Base-by-base conservation (phyloP, 164 flowering plant species). In the Nymphaea thermarum region DNA sequence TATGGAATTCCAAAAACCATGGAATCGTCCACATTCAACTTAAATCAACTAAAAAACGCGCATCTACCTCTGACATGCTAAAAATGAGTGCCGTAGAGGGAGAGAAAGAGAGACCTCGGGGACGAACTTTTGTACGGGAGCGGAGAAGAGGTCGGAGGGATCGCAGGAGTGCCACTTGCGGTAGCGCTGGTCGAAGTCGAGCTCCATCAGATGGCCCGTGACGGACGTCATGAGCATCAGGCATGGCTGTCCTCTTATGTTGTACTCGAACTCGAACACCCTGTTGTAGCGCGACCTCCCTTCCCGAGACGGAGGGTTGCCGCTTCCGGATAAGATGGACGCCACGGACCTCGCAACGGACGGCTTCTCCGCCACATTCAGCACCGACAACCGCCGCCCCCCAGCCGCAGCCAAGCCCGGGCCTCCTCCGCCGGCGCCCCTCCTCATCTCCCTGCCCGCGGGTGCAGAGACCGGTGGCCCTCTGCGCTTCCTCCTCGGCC, bases 341-440 rank as follows among this genome's bases (percentile, higher is more conserved):
- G 97, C 75, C 42, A 91, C 96, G 6, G 95, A 77, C 74, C 88
- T 91, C 4, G 99, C 99, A 69, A 94, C 98, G n/a, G 99, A 94
- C 45, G 96, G 99, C 83, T 94, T 94, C 87, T 94, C 99, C 75
- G 99, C 99, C 74, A 94, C 99, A 75, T 88, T 94, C 74, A 94
- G 78, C 0, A 84, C 96, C 7, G 72, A 65, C 36, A 42, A 72
- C 55, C 41, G 61, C 43, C 7, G 68, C 66, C 8, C 60, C 71
- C 4, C 5, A 12, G 11, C 55, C 2, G 11, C 55, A 3, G 4
- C 55, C 55, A 47, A 7, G 55, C 11, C 5, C 55, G 55, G 12
- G 11, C 11, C 55, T 6, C 55, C 55, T 47, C 63, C 65, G 67
- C 3, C 57, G 57, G 12, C 14, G 57, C 57, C 8, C 15, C 4